phyloP scores from a whole-genome alignment of 1,284 basidiomycete species.

The Trametes pubescens region DNA sequence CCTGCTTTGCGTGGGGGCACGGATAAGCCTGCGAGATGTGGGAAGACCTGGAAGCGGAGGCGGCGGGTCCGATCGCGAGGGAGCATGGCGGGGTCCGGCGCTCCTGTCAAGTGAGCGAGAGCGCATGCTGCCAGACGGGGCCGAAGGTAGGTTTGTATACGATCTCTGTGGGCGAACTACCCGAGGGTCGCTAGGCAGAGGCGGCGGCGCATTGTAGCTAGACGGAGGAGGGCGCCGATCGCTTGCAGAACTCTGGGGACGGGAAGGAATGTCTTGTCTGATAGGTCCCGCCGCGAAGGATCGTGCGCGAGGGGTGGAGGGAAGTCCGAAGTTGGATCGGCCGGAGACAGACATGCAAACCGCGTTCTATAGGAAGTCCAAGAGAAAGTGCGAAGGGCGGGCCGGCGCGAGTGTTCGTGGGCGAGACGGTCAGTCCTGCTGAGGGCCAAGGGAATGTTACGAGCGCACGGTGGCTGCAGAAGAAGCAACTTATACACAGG shows the following conservation, averaged over 20 bases:
- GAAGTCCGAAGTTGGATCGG: slow-evolving; percentile 41
- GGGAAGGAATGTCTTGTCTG: slow-evolving; percentile 30
- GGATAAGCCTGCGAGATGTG: slow-evolving; percentile 31
- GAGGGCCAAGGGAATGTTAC: slow-evolving; percentile 25
- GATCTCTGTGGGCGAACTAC: slow-evolving; percentile 42
- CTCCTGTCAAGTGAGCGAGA: slow-evolving; percentile 33
- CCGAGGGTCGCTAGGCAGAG: slow-evolving; percentile 27
- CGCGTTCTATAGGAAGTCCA: background rate
- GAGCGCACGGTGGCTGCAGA: slow-evolving; percentile 36
- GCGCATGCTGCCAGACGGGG: slow-evolving; percentile 28
- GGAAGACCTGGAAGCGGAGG: slow-evolving; percentile 35
- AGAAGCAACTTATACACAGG: slow-evolving; percentile 28
- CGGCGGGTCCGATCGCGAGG: slow-evolving; percentile 23
- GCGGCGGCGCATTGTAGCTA: slow-evolving; percentile 28
- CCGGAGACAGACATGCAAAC: slow-evolving; percentile 37
- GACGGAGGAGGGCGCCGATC: slow-evolving; percentile 34
- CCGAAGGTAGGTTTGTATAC: slow-evolving; percentile 29
- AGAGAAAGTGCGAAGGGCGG: slow-evolving; percentile 4
- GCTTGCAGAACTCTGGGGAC: slow-evolving; percentile 36
- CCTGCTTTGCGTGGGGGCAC: background rate
- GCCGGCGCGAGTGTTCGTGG: slow-evolving; percentile 14
- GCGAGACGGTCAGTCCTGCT: slow-evolving; percentile 32
- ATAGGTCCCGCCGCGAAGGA: slow-evolving; percentile 22
- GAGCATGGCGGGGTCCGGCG: slow-evolving; percentile 21
- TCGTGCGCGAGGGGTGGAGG: slow-evolving; percentile 39